Conservation (phyloP, 768 basidiomycete genomes). For the Mycena kentingensis region DNA sequence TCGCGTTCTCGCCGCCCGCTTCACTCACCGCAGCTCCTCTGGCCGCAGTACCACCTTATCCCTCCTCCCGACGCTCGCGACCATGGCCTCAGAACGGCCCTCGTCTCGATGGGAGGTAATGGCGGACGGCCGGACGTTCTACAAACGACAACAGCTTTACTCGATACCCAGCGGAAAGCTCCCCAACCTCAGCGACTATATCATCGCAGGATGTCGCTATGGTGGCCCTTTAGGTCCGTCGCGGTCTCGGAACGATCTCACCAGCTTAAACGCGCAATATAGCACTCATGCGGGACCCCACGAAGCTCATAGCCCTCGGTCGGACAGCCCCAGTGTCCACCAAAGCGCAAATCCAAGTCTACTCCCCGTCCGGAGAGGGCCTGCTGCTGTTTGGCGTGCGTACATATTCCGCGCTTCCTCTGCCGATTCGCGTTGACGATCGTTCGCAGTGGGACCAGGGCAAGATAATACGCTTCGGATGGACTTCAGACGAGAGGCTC, state of each 20-base stretch:
- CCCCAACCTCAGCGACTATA: slow-evolving; percentile 75
- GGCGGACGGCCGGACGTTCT: slow-evolving; percentile 85
- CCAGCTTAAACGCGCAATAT: slow-evolving; percentile 3
- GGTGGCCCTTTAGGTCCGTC: slow-evolving; percentile 85
- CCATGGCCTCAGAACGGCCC: slow-evolving; percentile 59
- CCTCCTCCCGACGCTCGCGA: too few relatives aligned
- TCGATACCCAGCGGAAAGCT: slow-evolving; percentile 78
- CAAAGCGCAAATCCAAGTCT: slow-evolving; percentile 85
- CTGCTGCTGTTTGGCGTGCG: slow-evolving; percentile 72
- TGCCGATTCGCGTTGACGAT: slow-evolving; percentile 9
- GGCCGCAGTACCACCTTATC: too few relatives aligned
- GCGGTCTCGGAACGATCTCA: slow-evolving; percentile 10
- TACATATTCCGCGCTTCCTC: slow-evolving; percentile 38
- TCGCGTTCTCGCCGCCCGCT: too few relatives aligned
- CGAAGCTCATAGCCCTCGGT: slow-evolving; percentile 75
- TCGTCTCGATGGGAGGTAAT: slow-evolving; percentile 89
- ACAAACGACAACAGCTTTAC: slow-evolving; percentile 83
- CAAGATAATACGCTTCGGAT: slow-evolving; percentile 79
- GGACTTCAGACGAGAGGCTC: slow-evolving; percentile 81
- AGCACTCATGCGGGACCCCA: slow-evolving; percentile 88
- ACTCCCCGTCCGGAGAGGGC: slow-evolving; percentile 81
- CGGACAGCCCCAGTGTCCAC: slow-evolving; percentile 56
- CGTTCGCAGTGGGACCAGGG: slow-evolving; percentile 85
- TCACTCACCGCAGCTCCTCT: too few relatives aligned
- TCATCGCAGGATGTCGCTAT: slow-evolving; percentile 78